phyloP scores from a whole-genome alignment of 2,329 filamentous ascomycete genomes.

The Fusarium guadeloupense region DNA sequence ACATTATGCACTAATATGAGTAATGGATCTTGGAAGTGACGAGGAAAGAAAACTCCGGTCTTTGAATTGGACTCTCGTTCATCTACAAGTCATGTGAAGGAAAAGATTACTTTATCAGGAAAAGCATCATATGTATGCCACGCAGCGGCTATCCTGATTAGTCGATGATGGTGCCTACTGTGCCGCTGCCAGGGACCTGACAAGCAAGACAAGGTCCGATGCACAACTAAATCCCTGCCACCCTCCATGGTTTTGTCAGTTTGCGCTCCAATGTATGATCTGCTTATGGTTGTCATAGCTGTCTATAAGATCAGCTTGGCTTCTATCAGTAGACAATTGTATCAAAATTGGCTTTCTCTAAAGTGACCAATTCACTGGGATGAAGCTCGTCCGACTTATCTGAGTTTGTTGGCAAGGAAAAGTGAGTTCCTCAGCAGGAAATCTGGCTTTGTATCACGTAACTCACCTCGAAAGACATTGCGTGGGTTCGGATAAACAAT shows the following conservation, averaged over 20 bases:
- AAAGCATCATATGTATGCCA: no score
- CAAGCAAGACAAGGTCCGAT: constrained; percentile 33
- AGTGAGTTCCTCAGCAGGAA: constrained; percentile 10
- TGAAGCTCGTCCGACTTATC: no score
- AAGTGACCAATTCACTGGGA: neutral
- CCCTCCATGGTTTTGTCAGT: constrained; percentile 25
- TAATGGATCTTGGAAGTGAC: constrained; percentile 6
- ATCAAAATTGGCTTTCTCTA: neutral
- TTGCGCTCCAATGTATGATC: constrained; percentile 28
- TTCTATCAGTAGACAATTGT: neutral
- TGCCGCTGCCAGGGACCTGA: constrained; percentile 36
- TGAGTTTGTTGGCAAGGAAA: no score
- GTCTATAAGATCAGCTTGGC: neutral
- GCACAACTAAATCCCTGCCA: constrained; percentile 30
- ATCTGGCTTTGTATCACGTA: constrained; percentile 22
- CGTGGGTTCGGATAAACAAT: constrained; percentile 8
- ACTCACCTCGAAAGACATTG: constrained; percentile 1
- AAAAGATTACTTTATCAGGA: no score
- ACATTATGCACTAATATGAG: neutral
- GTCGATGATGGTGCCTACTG: constrained; percentile 24
- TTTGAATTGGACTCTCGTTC: no score
- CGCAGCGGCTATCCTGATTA: constrained; percentile 14
- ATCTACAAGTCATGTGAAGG: no score
- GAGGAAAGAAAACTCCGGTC: constrained; percentile 22
- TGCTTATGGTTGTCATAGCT: constrained; percentile 22